Percentiles rank a stretch among this genome's conserved stretches.
Conservation (phyloP, 345 rosid species). For the Acer saccharum region DNA sequence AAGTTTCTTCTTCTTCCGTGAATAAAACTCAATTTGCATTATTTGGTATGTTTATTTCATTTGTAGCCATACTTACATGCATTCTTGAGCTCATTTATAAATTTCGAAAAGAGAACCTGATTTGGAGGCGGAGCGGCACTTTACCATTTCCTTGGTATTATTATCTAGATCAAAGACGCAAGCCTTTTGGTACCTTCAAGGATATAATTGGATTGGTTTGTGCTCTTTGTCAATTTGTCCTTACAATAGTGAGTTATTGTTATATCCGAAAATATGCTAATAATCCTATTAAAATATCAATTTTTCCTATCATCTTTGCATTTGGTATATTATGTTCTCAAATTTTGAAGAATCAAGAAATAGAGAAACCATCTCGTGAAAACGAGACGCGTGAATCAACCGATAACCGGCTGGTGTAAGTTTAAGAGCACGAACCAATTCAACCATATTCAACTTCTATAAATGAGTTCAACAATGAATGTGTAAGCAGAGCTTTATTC, state of each 20-base stretch:
- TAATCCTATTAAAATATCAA: slow-evolving; percentile 1
- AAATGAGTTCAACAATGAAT: too few species aligned
- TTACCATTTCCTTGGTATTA: slow-evolving; percentile 7
- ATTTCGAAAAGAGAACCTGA: neutral
- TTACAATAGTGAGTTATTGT: neutral
- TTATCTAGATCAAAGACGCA: neutral
- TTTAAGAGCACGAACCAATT: too few species aligned
- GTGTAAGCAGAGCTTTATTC: too few species aligned
- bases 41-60: slow-evolving; percentile 9
- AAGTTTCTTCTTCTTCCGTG: neutral
- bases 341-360: neutral
- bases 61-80: slow-evolving; percentile 1
- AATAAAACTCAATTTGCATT: neutral
- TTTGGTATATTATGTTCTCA: slow-evolving; percentile 6
- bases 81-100: slow-evolving; percentile 3
- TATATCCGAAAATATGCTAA: neutral
- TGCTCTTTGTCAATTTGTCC: neutral
- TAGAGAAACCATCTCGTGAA: too few species aligned
- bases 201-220: slow-evolving; percentile 6
- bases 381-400: too few species aligned
- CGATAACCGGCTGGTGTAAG: too few species aligned
- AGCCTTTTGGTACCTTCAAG: slow-evolving; percentile 5
- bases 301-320: slow-evolving; percentile 11
- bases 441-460: too few species aligned
- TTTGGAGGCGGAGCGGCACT: neutral